phyloP scores from a whole-genome alignment of 257 asterid species.

The Nicotiana tabacum region DNA sequence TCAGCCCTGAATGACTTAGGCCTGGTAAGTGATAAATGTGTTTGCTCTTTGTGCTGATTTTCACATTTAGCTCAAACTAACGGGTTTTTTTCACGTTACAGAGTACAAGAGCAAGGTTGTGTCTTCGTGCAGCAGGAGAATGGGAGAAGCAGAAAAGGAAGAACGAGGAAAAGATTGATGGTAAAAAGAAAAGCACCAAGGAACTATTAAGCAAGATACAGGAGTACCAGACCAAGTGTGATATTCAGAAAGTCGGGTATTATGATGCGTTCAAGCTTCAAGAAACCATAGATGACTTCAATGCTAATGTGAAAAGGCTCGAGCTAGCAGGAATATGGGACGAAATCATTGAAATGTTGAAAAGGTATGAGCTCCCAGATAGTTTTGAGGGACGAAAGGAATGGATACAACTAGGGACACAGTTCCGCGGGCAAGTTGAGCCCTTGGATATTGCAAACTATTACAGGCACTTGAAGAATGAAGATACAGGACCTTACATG shows the following conservation, averaged over 20 bases:
- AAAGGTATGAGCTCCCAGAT: constrained; percentile 71
- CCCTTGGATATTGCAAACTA: constrained; percentile 90
- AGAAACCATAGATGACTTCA: constrained; percentile 46
- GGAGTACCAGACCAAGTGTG: constrained; percentile 61
- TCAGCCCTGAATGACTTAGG: constrained; percentile 61
- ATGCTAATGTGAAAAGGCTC: constrained; percentile 55
- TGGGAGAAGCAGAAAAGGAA: constrained; percentile 58
- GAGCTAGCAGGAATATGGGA: constrained; percentile 80
- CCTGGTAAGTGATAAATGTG: constrained; percentile 38
- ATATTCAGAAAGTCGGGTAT: constrained; percentile 64
- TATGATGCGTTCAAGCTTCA: constrained; percentile 79
- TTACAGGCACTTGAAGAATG: constrained; percentile 62
- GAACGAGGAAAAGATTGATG: constrained; percentile 53
- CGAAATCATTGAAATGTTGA: constrained; percentile 66
- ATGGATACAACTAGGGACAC: constrained; percentile 72
- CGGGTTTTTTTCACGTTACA: constrained; percentile 11
- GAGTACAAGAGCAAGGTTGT: constrained; percentile 67
- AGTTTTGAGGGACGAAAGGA: constrained; percentile 72
- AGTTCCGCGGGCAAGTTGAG: constrained; percentile 62
- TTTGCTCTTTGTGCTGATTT: neutral
- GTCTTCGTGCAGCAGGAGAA: constrained; percentile 87
- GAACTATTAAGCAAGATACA: constrained; percentile 49
- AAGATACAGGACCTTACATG: constrained; percentile 87
- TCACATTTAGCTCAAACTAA: neutral
- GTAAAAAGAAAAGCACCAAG: constrained; percentile 37